Base-by-base conservation (phyloP, 2,329 filamentous ascomycete species). In the Kalmusia sp. region DNA sequence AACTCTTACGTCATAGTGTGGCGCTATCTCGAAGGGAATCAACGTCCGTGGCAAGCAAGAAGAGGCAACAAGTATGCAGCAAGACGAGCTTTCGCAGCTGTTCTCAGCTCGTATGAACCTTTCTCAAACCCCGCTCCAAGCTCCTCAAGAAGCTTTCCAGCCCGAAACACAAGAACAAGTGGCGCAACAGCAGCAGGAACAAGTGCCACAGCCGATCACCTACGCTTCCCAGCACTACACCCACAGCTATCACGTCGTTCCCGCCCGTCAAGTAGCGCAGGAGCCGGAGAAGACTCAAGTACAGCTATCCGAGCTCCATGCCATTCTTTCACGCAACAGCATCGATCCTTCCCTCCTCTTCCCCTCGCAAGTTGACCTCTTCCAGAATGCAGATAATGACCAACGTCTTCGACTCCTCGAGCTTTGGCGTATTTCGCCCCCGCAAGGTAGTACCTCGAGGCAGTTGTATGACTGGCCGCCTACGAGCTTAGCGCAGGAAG, bases 181-280 rank as follows among this genome's bases (percentile, higher is more conserved):
- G 44, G 45, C 45, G 31, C 56, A 59, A 39, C 45, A 61, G 37
- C 28, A 63, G 50, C 55, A 55, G 34, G 62, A 65, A 37, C 59
- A 62, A 33, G 62, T 52, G 50, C 67, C 63, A 37, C 72, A 80
- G 49, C 77, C 81, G 19, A 87, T 91, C 58, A 80, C 84, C 57
- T 96, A 95, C 77, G 85, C 90, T 62, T 90, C 90, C 8, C 88
- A 91, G 68, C 92, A 96, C 73, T 96, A 96, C 73, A 88, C 89
- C 59, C 91, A 93, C 69, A 92, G 91, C 7, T 80, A 88, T 38
- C 91, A 96, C 70, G 70, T 87, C 56, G 79, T 61, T 4, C 67
- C 71, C 70, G 53, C 63, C 33, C 63, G 63, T 27, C 68, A 64
- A 41, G 60, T 62, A 15, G 63, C 64, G 7, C 62, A 66, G 25